A percentile compares a stretch with the other conserved stretches of the same genome.
Evolutionary conservation across 495 filamentous ascomycete genomes (phyloP).

Genomic region (Neurospora sp.): DNA sequence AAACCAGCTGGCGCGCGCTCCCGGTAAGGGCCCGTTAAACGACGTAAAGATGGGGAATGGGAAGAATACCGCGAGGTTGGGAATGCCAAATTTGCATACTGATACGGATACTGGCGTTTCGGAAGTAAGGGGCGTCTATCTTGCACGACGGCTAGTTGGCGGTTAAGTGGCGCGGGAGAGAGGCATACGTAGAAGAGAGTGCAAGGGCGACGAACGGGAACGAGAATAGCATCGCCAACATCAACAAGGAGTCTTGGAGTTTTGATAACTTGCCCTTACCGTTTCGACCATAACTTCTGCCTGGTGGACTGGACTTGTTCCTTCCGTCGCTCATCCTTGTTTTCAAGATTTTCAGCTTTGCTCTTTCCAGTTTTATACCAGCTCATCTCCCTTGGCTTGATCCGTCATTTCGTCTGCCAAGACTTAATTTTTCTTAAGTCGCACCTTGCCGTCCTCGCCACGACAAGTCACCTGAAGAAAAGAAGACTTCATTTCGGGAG

Average conservation of each 20-base stretch:
- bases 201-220: neutral
- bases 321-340: neutral
- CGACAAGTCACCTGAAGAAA: neutral
- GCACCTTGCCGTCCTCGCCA: neutral
- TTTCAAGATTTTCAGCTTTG: neutral
- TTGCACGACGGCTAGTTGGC: slow-evolving; percentile 4
- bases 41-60: neutral
- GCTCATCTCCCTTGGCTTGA: neutral
- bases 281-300: neutral
- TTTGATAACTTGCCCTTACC: neutral
- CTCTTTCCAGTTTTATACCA: neutral
- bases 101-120: neutral
- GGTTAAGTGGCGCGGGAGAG: neutral
- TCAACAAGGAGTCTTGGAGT: neutral
- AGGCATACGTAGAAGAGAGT: neutral
- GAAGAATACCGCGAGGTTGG: neutral
- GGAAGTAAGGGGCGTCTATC: neutral
- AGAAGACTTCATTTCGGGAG: neutral
- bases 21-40: neutral
- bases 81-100: neutral
- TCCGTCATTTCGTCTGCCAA: neutral
- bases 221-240: neutral
- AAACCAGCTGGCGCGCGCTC: neutral
- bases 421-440: neutral
- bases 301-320: neutral